Evolutionary conservation across 352 stramenopile species (phyloP).

Genomic region (Pythium scleroteichum): DNA sequence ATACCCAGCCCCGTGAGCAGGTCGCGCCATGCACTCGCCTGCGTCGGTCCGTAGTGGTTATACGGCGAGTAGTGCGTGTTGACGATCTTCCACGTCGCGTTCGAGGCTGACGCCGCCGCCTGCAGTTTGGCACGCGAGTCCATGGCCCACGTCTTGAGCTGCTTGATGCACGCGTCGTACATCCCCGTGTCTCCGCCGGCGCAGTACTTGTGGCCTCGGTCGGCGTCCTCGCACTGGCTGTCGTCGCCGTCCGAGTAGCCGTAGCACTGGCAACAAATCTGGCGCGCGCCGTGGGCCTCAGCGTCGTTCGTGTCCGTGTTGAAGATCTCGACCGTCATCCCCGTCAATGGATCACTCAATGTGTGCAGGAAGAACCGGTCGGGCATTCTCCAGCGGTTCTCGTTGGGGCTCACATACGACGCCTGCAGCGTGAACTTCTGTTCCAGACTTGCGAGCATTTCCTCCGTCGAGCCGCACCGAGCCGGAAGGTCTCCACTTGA

Average conservation of each 20-base stretch:
- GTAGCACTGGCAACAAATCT: slow-evolving; percentile 85
- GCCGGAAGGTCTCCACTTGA: slow-evolving; percentile 39
- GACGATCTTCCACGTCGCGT: slow-evolving; percentile 79
- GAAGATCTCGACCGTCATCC: slow-evolving; percentile 75
- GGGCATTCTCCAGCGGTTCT: slow-evolving; percentile 75
- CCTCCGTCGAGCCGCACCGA: slow-evolving; percentile 46
- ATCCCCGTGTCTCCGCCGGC: slow-evolving; percentile 56
- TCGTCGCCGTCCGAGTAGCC: slow-evolving; percentile 69
- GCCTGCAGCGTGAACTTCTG: slow-evolving; percentile 73
- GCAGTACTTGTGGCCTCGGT: slow-evolving; percentile 52
- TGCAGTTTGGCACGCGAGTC: slow-evolving; percentile 53
- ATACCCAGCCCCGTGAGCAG: slow-evolving; percentile 39
- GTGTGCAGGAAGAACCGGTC: slow-evolving; percentile 80
- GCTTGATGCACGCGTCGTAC: slow-evolving; percentile 73
- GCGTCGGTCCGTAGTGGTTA: slow-evolving; percentile 59
- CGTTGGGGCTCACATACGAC: slow-evolving; percentile 73
- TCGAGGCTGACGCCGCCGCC: slow-evolving; percentile 51
- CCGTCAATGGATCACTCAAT: slow-evolving; percentile 38
- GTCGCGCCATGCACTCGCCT: slow-evolving; percentile 48
- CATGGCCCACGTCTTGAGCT: slow-evolving; percentile 56
- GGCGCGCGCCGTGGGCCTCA: slow-evolving; percentile 54
- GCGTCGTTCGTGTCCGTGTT: slow-evolving; percentile 79
- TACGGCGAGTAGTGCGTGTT: slow-evolving; percentile 86
- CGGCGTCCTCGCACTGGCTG: slow-evolving; percentile 53
- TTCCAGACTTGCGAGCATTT: slow-evolving; percentile 49